phyloP scores from a whole-genome alignment of 2,329 filamentous ascomycete species.

The Exserohilum turcica region DNA sequence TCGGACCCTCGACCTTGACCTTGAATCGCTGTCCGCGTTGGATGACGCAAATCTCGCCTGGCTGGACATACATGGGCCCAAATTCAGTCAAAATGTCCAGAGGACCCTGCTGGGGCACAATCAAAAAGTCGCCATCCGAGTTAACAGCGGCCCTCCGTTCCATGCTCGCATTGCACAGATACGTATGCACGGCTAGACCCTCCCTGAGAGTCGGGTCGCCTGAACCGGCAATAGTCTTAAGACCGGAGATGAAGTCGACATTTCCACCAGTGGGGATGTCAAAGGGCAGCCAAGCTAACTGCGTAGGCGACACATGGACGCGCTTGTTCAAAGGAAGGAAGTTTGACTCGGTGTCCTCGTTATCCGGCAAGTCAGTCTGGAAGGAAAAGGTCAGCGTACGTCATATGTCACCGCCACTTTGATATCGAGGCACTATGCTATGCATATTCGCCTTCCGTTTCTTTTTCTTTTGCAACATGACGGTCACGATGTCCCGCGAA shows the following conservation, averaged over 20 bases:
- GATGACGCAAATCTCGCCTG: conserved; percentile 78
- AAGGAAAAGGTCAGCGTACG: conserved; percentile 30
- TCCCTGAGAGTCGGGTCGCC: conserved; percentile 47
- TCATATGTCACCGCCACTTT: neutral
- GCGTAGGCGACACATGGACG: conserved; percentile 46
- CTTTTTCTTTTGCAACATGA: no score
- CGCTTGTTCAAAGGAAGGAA: conserved; percentile 45
- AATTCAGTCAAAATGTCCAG: conserved; percentile 80
- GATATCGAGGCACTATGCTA: neutral
- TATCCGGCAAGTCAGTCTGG: conserved; percentile 45
- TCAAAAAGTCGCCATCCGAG: conserved; percentile 74
- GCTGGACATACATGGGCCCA: conserved; percentile 73
- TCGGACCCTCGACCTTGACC: conserved; percentile 67
- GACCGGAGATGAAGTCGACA: conserved; percentile 41
- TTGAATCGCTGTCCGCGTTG: conserved; percentile 76
- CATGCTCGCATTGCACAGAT: conserved; percentile 46
- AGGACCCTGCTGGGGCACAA: conserved; percentile 75
- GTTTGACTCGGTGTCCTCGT: conserved; percentile 43
- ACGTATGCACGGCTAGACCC: conserved; percentile 45
- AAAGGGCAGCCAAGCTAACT: conserved; percentile 47
- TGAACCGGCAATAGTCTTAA: conserved; percentile 47
- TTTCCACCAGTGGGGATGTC: conserved; percentile 41
- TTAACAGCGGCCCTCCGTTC: conserved; percentile 56
- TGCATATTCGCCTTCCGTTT: no score
- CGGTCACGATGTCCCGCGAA: neutral